Percentiles rank a stretch among this genome's conserved stretches.
Conservation (phyloP, 169 alveolate genomes). For the Plasmodium berghei region DNA sequence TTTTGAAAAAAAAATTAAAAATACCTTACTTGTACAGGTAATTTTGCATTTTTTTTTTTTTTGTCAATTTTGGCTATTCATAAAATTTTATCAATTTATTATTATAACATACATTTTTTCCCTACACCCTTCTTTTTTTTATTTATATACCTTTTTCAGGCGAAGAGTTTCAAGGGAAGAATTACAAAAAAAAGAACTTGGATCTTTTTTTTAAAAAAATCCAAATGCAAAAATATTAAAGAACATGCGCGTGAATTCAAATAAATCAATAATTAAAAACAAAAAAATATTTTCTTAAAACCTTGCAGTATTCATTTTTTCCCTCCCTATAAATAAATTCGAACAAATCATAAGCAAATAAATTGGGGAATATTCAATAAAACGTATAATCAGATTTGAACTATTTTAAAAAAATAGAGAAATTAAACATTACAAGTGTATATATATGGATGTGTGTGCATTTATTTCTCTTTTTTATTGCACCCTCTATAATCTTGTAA, state of each 20-base stretch:
- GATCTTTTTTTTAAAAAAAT: constrained; percentile 60
- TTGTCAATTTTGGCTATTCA: constrained; percentile 1
- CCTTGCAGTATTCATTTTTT: too few relatives aligned
- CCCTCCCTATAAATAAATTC: background rate
- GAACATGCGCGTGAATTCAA: background rate
- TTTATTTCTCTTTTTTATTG: constrained; percentile 7
- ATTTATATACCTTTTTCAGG: background rate
- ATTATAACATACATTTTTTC: background rate
- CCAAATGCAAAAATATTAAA: background rate
- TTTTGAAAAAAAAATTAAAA: constrained; percentile 52
- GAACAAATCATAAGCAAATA: background rate
- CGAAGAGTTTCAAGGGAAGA: constrained; percentile 67
- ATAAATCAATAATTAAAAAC: too few relatives aligned
- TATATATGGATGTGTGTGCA: background rate
- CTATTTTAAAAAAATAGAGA: background rate
- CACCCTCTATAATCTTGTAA: too few relatives aligned
- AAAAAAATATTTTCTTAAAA: too few relatives aligned
- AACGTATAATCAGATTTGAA: background rate
- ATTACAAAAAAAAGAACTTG: constrained; percentile 73
- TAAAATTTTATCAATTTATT: background rate
- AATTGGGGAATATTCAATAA: background rate
- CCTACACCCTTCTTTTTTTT: constrained; percentile 1
- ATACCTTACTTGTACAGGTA: constrained; percentile 77
- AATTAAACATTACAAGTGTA: background rate
- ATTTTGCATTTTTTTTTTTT: background rate